Evolutionary conservation across 176 grass and related monocot species (phyloP).

Genomic region (Cenchrus americanus): DNA sequence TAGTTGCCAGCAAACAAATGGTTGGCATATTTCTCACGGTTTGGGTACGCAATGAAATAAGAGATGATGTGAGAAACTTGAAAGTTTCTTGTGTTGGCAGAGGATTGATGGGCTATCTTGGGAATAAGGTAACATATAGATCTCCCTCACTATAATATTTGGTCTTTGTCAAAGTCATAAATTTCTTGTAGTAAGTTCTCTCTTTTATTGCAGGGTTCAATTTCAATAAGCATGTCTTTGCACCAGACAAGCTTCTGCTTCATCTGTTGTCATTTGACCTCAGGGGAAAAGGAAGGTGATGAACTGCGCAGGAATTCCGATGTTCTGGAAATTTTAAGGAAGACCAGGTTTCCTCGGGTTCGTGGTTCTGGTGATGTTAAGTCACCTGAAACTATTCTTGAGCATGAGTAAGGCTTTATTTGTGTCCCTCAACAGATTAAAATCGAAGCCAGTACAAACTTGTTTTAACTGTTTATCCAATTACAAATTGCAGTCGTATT

Average conservation of each 20-base stretch:
- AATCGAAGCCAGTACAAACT: constrained; percentile 1
- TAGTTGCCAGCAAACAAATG: constrained; percentile 96
- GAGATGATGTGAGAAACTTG: constrained; percentile 76
- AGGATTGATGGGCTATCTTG: constrained; percentile 94
- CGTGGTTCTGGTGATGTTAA: constrained; percentile 53
- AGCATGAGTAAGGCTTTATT: constrained; percentile 72
- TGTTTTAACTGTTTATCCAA: constrained; percentile 29
- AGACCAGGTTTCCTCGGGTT: constrained; percentile 75
- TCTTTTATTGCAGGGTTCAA: constrained; percentile 64
- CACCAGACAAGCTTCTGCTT: constrained; percentile 94
- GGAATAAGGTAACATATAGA: constrained; percentile 73
- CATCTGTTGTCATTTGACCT: constrained; percentile 82
- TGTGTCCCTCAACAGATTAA: constrained; percentile 14
- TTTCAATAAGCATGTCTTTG: constrained; percentile 93
- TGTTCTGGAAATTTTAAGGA: constrained; percentile 83
- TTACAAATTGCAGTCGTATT: constrained; percentile 62
- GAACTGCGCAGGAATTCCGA: constrained; percentile 83
- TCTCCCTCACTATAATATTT: not conserved
- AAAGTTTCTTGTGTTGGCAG: constrained; percentile 94
- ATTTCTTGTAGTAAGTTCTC: constrained; percentile 21
- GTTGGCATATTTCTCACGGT: constrained; percentile 91
- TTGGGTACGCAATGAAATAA: constrained; percentile 79
- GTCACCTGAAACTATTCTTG: constrained; percentile 78
- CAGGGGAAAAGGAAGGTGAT: constrained; percentile 89
- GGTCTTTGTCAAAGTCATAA: constrained; percentile 10